phyloP scores from a whole-genome alignment of 1,139 yeast genomes.

The Hyphopichia pseudoburtonii region DNA sequence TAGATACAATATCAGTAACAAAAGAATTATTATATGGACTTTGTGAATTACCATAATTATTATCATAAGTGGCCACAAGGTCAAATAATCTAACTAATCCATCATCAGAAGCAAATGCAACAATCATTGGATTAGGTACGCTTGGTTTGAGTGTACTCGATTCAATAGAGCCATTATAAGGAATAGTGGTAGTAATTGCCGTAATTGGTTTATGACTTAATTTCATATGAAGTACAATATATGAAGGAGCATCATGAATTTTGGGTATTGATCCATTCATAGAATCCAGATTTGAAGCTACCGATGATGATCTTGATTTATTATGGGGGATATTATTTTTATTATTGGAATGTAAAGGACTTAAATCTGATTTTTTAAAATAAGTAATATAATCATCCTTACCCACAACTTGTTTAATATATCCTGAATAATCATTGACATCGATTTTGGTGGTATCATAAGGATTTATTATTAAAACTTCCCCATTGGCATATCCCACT shows the following conservation, averaged over 20 bases:
- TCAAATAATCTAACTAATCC: constrained; percentile 65
- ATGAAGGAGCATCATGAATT: constrained; percentile 4
- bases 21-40: constrained; percentile 33
- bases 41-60: constrained; percentile 17
- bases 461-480: constrained; percentile 38
- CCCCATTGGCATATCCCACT: constrained; percentile 45
- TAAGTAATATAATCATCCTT: constrained; percentile 37
- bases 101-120: constrained; percentile 63
- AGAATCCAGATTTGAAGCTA: background rate
- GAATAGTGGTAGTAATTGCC: constrained; percentile 25
- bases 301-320: constrained; percentile 1
- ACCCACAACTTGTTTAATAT: constrained; percentile 30
- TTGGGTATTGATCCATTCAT: no score
- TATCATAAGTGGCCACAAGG: constrained; percentile 27
- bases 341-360: constrained; percentile 24
- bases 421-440: constrained; percentile 10
- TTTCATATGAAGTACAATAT: constrained; percentile 56
- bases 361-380: constrained; percentile 40
- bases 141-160: constrained; percentile 1
- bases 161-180: constrained; percentile 9
- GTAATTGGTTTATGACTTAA: constrained; percentile 58
- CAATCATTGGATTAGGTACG: constrained; percentile 47
- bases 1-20: constrained; percentile 60
- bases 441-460: constrained; percentile 12
- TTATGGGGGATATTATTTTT: no score